phyloP scores from a whole-genome alignment of 345 rosid species.

The Citrus sp. region DNA sequence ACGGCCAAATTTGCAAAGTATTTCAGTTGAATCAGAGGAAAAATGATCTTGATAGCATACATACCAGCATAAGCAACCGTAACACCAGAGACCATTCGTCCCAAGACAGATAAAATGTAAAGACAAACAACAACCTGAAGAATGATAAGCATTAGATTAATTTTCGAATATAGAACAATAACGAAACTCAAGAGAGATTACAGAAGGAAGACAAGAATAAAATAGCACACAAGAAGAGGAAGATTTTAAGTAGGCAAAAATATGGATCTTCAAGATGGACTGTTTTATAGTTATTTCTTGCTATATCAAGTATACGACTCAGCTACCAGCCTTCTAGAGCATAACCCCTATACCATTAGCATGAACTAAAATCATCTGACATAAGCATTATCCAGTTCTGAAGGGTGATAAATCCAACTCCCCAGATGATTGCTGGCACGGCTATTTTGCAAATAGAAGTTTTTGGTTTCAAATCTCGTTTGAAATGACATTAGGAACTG shows the following conservation, averaged over 20 bases:
- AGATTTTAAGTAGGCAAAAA: not conserved
- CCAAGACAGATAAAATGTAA: constrained; percentile 67
- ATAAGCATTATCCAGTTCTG: not conserved
- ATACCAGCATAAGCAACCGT: constrained; percentile 95
- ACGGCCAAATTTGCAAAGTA: not conserved
- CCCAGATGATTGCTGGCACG: not conserved
- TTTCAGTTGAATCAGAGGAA: not conserved
- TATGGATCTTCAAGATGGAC: not conserved
- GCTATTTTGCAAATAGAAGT: not conserved
- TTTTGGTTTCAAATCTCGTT: not conserved
- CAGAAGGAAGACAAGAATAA: not conserved
- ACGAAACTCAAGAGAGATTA: not conserved
- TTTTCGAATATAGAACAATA: not conserved
- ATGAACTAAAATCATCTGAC: not conserved
- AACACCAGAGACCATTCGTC: constrained; percentile 78
- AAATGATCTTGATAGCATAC: constrained; percentile 13
- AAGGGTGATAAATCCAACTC: not conserved
- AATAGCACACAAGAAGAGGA: not conserved
- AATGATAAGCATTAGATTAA: not conserved
- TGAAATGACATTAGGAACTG: not conserved
- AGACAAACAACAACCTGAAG: constrained; percentile 78
- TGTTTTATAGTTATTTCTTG: not conserved
- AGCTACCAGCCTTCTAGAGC: not conserved
- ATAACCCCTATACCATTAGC: not conserved
- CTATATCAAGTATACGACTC: not conserved